Conservation (phyloP, 805 yeast genomes). For the Teunomyces panamensis region DNA sequence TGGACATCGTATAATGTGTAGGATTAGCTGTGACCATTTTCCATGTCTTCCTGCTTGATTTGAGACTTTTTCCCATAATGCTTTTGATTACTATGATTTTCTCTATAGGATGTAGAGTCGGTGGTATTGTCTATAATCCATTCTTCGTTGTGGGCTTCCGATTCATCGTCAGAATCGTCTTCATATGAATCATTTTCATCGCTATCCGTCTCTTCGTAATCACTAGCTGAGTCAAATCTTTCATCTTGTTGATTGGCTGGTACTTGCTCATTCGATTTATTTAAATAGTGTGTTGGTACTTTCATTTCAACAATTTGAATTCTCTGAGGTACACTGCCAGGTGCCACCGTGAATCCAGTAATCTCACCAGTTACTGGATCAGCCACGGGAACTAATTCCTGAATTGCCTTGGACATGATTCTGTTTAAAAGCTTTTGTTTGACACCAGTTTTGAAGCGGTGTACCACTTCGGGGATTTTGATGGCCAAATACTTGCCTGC, state of each 20-base stretch:
- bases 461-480: slow-evolving; percentile 1
- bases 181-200: no score
- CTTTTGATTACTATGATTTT: no score
- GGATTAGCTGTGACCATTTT: no score
- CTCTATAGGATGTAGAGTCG: no score
- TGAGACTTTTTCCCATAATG: no score
- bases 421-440: slow-evolving; percentile 8
- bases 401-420: slow-evolving; percentile 7
- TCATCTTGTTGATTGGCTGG: no score
- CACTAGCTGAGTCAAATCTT: no score
- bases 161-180: slow-evolving; percentile 4
- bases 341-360: background rate
- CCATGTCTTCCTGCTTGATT: no score
- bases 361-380: slow-evolving; percentile 6
- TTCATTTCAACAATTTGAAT: background rate
- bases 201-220: no score
- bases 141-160: slow-evolving; percentile 3
- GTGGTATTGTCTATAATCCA: background rate
- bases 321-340: background rate
- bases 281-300: background rate
- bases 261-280: no score
- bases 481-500: slow-evolving; percentile 1
- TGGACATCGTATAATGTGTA: no score
- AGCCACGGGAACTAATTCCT: slow-evolving; percentile 5
- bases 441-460: slow-evolving; percentile 8